Percentiles rank a stretch among this genome's conserved stretches.
These are phyloP conservation scores for Pseudonectria buxi DNA, from an alignment of 2,329 filamentous ascomycete genomes.

Conservation along the genomic window DNA sequence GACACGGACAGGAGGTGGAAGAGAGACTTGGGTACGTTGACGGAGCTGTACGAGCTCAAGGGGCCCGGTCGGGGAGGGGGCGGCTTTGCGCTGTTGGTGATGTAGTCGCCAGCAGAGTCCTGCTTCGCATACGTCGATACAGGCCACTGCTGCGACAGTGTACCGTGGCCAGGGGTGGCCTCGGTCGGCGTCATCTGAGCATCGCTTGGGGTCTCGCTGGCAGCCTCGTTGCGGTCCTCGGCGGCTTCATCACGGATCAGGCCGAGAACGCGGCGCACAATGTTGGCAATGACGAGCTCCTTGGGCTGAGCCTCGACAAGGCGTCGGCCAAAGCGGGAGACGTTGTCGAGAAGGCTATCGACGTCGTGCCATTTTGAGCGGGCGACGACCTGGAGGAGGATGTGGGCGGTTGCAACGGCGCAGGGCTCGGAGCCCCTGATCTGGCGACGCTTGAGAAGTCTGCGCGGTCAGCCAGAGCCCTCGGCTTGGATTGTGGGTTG, in stretches of 20 bases:
- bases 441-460: constrained; percentile 83
- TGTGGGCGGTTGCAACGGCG: constrained; percentile 82
- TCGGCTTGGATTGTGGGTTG: neutral
- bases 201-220: constrained; percentile 54
- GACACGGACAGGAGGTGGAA: constrained; percentile 80
- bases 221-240: constrained; percentile 63
- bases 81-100: constrained; percentile 22
- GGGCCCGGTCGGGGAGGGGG: constrained; percentile 50
- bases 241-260: constrained; percentile 87
- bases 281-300: constrained; percentile 90
- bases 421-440: constrained; percentile 83
- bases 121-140: constrained; percentile 29
- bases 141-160: constrained; percentile 24
- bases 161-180: constrained; percentile 26
- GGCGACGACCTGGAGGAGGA: constrained; percentile 80
- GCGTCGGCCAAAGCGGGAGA: constrained; percentile 70
- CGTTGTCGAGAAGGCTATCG: constrained; percentile 68
- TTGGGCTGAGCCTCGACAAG: constrained; percentile 79
- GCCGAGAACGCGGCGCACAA: constrained; percentile 82
- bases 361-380: constrained; percentile 73
- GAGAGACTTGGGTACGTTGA: constrained; percentile 66
- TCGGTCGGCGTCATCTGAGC: constrained; percentile 32
- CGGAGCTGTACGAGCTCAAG: constrained; percentile 55
- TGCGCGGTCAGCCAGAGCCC: constrained; percentile 27
- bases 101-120: constrained; percentile 25